These are phyloP conservation scores for Rhizopus delemar DNA, from an alignment of 371 early-diverging fungal genomes.

Conservation along the genomic window DNA sequence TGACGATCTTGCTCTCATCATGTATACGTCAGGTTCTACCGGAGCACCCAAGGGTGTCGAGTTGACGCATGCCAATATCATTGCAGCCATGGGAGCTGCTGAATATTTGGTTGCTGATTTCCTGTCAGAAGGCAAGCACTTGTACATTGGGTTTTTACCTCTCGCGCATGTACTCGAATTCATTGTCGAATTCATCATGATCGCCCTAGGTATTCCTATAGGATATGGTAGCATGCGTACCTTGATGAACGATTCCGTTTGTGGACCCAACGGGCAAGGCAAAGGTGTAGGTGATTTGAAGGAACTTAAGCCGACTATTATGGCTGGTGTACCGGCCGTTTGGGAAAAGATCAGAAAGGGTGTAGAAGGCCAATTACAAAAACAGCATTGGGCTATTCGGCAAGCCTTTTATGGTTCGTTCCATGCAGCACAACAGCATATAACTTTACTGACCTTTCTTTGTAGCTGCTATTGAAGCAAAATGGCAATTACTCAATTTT, in stretches of 20 bases:
- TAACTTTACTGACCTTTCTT: not conserved
- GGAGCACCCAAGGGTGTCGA: constrained; percentile 79
- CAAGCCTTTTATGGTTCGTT: constrained; percentile 50
- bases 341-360: constrained; percentile 89
- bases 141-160: constrained; percentile 86
- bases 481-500: constrained; percentile 64
- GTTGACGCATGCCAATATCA: constrained; percentile 70
- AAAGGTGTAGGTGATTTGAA: constrained; percentile 90
- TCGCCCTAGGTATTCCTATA: constrained; percentile 56
- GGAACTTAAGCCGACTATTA: constrained; percentile 84
- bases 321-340: constrained; percentile 89
- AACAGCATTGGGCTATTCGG: constrained; percentile 58
- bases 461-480: constrained; percentile 66
- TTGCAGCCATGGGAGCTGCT: constrained; percentile 63
- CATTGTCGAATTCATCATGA: constrained; percentile 62
- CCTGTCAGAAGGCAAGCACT: constrained; percentile 44
- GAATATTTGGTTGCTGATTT: constrained; percentile 45
- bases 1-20: constrained; percentile 80
- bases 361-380: constrained; percentile 68
- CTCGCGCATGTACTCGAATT: constrained; percentile 89
- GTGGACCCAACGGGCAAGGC: constrained; percentile 58
- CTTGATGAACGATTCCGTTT: constrained; percentile 79
- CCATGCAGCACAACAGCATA: not conserved
- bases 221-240: constrained; percentile 85
- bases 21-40: constrained; percentile 85